Evolutionary conservation across 163 green algal species (phyloP).

Genomic region (Chlamydomonas reinhardtii): DNA sequence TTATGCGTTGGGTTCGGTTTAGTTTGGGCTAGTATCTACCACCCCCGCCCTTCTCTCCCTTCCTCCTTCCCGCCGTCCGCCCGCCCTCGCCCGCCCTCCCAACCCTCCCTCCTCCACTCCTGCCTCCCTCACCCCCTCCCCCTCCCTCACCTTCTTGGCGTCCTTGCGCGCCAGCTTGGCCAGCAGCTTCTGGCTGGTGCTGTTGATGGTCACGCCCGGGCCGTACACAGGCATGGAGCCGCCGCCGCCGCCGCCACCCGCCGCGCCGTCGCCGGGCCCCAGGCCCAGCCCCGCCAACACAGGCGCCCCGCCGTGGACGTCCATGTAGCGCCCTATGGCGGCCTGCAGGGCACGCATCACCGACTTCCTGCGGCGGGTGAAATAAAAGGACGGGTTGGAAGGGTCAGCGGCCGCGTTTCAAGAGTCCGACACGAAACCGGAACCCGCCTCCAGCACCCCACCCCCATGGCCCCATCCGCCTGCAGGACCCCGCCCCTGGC

Average conservation of each 20-base stretch:
- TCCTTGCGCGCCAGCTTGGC: constrained; percentile 78
- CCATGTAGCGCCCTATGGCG: constrained; percentile 26
- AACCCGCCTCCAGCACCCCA: too few relatives aligned
- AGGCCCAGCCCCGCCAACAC: neutral
- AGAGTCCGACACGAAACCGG: too few relatives aligned
- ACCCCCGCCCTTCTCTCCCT: too few relatives aligned
- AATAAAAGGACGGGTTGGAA: too few relatives aligned
- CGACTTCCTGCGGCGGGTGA: neutral
- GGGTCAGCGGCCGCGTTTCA: too few relatives aligned
- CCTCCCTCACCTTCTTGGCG: constrained; percentile 37
- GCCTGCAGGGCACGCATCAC: neutral
- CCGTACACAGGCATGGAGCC: constrained; percentile 23
- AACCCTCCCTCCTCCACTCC: too few relatives aligned
- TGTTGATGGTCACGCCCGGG: constrained; percentile 31
- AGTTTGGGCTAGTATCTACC: too few relatives aligned
- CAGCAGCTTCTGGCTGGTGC: constrained; percentile 56
- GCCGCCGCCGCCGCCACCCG: neutral
- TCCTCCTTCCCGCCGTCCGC: too few relatives aligned
- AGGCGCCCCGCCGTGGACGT: neutral
- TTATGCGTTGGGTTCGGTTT: too few relatives aligned
- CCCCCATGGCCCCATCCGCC: too few relatives aligned
- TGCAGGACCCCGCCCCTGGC: too few relatives aligned
- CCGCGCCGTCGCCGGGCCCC: neutral
- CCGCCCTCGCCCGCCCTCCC: too few relatives aligned
- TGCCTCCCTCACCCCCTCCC: neutral